Conservation (phyloP, 2,329 filamentous ascomycete species). For the Neospermospora avenae region DNA sequence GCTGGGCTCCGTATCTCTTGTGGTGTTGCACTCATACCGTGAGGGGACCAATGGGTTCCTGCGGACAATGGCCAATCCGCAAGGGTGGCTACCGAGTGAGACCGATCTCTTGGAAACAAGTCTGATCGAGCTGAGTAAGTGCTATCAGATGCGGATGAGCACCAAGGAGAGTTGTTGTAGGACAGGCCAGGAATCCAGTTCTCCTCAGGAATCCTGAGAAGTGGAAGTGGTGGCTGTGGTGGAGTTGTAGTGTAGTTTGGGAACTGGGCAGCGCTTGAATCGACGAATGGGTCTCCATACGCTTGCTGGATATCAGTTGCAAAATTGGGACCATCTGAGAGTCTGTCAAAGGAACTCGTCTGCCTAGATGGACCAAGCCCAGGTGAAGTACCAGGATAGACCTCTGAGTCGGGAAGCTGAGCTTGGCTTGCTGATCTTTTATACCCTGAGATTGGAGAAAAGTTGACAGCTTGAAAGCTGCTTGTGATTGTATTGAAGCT, state of each 20-base stretch:
- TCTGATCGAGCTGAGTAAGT: constrained; percentile 34
- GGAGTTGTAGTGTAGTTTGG: constrained; percentile 21
- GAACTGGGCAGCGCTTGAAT: constrained; percentile 15
- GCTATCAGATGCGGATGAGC: constrained; percentile 34
- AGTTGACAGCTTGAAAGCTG: constrained; percentile 27
- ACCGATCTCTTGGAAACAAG: constrained; percentile 25
- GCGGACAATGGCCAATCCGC: constrained; percentile 28
- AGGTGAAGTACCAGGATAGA: constrained; percentile 25
- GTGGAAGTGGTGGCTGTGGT: constrained; percentile 29
- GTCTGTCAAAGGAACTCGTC: constrained; percentile 17
- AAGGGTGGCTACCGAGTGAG: constrained; percentile 25
- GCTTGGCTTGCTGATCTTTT: constrained; percentile 25
- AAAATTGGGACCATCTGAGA: constrained; percentile 17
- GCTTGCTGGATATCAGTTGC: constrained; percentile 12
- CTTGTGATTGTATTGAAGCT: constrained; percentile 23
- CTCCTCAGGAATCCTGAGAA: constrained; percentile 33
- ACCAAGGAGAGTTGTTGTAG: constrained; percentile 33
- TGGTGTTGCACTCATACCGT: constrained; percentile 19
- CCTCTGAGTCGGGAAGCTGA: constrained; percentile 20
- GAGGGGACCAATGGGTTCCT: constrained; percentile 25
- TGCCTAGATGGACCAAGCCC: constrained; percentile 13
- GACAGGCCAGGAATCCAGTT: constrained; percentile 28
- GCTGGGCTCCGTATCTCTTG: constrained; percentile 28
- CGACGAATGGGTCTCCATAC: constrained; percentile 20
- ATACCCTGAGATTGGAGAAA: constrained; percentile 17